These are phyloP conservation scores for Coemansia sp. DNA, from an alignment of 192 early-diverging fungal species.

Conservation along the genomic window DNA sequence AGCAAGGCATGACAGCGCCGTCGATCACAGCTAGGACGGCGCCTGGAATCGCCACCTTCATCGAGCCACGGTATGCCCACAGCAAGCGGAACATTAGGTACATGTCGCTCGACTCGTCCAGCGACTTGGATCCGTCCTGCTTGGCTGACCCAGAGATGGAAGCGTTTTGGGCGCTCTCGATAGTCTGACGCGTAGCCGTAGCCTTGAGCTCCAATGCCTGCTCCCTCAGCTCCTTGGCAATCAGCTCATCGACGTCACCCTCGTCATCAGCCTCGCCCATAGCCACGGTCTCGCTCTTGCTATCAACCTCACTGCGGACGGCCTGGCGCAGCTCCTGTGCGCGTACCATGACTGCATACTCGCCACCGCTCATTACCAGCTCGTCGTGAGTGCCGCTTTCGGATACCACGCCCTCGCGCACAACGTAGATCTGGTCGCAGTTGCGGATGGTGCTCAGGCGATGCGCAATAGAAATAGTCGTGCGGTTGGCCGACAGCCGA, in stretches of 20 bases:
- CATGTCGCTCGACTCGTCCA: conserved; percentile 38
- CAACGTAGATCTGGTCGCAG: conserved; percentile 85
- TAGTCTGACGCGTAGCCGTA: conserved; percentile 31
- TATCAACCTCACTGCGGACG: conserved; percentile 18
- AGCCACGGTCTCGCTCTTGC: conserved; percentile 1
- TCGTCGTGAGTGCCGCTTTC: conserved; percentile 83
- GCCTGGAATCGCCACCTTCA: conserved; percentile 36
- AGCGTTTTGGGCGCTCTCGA: conserved; percentile 22
- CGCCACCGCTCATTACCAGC: conserved; percentile 63
- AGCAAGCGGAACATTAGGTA: conserved; percentile 23
- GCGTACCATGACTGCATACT: conserved; percentile 60
- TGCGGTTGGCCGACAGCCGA: conserved; percentile 70
- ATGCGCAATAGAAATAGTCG: conserved; percentile 91
- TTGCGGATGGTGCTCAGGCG: conserved; percentile 91
- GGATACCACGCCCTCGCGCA: conserved; percentile 69
- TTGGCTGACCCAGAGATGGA: neutral
- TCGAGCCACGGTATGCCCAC: conserved; percentile 30
- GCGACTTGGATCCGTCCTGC: conserved; percentile 7
- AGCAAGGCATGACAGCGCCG: conserved; percentile 79
- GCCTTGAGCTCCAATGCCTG: conserved; percentile 44
- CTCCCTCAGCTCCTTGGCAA: conserved; percentile 47
- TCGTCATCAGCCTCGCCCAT: neutral
- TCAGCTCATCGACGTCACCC: conserved; percentile 34
- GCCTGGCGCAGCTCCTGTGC: conserved; percentile 84
- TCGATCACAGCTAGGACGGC: conserved; percentile 47